Conservation (phyloP, 768 basidiomycete species). For the Mycena rebaudengoi region DNA sequence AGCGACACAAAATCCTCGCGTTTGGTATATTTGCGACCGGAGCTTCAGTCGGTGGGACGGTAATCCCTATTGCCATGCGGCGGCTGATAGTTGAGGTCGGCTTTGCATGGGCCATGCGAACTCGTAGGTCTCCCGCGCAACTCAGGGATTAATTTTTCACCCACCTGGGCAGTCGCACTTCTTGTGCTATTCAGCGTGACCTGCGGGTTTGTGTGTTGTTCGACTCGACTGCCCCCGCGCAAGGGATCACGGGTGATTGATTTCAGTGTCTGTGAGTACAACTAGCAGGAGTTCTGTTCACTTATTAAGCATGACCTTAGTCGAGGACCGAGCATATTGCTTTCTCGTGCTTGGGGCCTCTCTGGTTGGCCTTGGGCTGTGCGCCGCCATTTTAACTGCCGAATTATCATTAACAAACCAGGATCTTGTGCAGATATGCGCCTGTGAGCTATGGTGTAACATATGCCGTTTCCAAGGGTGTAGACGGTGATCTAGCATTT, state of each 20-base stretch:
- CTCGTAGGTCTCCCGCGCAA: conserved; percentile 18
- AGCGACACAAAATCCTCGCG: conserved; percentile 30
- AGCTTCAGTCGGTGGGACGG: conserved; percentile 33
- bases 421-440: conserved; percentile 10
- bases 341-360: conserved; percentile 23
- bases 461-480: conserved; percentile 21
- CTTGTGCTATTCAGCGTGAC: conserved; percentile 21
- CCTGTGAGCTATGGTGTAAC: conserved; percentile 26
- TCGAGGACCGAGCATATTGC: conserved; percentile 19
- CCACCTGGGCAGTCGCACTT: conserved; percentile 18
- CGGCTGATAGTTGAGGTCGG: conserved; percentile 27
- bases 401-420: not conserved
- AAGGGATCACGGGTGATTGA: conserved; percentile 20
- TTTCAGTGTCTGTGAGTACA: conserved; percentile 24
- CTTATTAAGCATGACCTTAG: not conserved
- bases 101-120: conserved; percentile 35
- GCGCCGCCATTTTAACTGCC: not conserved
- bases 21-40: conserved; percentile 42
- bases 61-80: conserved; percentile 32
- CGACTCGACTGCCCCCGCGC: conserved; percentile 21
- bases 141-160: no score
- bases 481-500: conserved; percentile 21
- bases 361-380: conserved; percentile 18
- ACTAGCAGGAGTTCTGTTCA: not conserved
- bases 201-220: conserved; percentile 23